Base-by-base conservation (phyloP, 108 stramenopile genomes). In the Nitzschia sp. region DNA sequence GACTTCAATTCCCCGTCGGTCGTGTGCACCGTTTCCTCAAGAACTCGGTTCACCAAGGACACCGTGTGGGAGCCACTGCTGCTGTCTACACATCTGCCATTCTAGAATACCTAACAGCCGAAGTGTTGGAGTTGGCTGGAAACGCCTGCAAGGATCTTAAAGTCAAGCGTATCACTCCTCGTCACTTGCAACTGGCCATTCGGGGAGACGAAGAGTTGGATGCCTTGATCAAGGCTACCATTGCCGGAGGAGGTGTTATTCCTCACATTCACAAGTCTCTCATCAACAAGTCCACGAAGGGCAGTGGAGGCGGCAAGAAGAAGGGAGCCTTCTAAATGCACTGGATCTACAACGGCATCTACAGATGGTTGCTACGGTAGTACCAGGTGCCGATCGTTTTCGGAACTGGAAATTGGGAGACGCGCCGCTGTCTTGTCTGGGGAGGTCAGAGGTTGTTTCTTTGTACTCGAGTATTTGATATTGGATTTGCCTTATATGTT, bases 121-220 rank as follows among this genome's bases (percentile, higher is more conserved):
- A 99, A 78, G 98, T 98, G 52, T 87, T 99, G 57, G 98, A 99
- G 90, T 80, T 99, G 57, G 98, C 98, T 40, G 95, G 97, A 20
- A 98, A 98, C 76, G 98, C 98, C 42, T 99, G 97, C 80, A 99
- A 99, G 85, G 98, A 99, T 83, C 88, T 99, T 58, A 99, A 99
- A 87, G 97, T 99, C 59, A 99, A 99, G 90, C 97, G 98, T 88
- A 99, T 99, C 87, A 99, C 98, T 24, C 98, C 98, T 26, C 84
- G 98, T 41, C 98, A 99, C 82, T 91, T 99, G 72, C 97, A 98
- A 82, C 90, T 99, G 52, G 98, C 98, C 71, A 98, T 99, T 81
- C 91, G 98, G 53, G 98, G 99, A 59, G 97, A 98, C 71, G 96
- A 98, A 84, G 97, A 98, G 81, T 83, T 98, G 56, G 98, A 98